Base-by-base conservation (phyloP, 192 early-diverging fungal genomes). In the Podila verticillata region DNA sequence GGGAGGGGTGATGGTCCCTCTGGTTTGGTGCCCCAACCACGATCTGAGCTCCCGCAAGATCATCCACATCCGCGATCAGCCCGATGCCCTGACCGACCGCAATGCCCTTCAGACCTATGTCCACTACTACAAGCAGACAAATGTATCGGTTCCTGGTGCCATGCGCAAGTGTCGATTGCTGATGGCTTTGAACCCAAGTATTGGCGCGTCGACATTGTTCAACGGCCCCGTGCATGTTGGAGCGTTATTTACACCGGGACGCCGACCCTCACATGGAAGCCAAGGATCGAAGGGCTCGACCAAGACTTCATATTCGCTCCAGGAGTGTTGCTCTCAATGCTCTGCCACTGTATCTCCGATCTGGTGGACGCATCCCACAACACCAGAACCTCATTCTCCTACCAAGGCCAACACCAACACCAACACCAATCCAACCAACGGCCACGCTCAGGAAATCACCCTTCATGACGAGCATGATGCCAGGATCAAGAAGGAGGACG, bases 11-110 rank as follows among this genome's bases (percentile, higher is more conserved):
- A 85, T 88, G 84, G 69, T 85, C 3, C 84, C 87, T 17, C 66
- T 72, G 63, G 66, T 88, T 0, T 88, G 81, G 81, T 88, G 87
- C 28, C 74, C 81, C 10, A 77, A 75, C 28, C 87, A 88, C 48
- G 79, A 83, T 31, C 63, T 86, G n/a, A 59, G 54, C 10, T 48
- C 70, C 4, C 74, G 66, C 26, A 74, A 77, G 31, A 68, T 83
- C 19, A 75, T 84, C 48, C 74, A 68, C 31, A 65, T 83, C 19
- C 44, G 66, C 47, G 61, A 79, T 29, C 69, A 75, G 59, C 75
- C 65, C 32, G 65, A 82, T 24, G 65, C 72, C 1, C 22, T 75
- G 35, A 70, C 72, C 9, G 78, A 74, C 48, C 64, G 65, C 30
- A 80, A 63, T 36, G 73, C 71, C 4, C 67, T 83, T 5, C 74